These are phyloP conservation scores for Fusarium sp. DNA, from an alignment of 2,329 filamentous ascomycete genomes.

Conservation along the genomic window DNA sequence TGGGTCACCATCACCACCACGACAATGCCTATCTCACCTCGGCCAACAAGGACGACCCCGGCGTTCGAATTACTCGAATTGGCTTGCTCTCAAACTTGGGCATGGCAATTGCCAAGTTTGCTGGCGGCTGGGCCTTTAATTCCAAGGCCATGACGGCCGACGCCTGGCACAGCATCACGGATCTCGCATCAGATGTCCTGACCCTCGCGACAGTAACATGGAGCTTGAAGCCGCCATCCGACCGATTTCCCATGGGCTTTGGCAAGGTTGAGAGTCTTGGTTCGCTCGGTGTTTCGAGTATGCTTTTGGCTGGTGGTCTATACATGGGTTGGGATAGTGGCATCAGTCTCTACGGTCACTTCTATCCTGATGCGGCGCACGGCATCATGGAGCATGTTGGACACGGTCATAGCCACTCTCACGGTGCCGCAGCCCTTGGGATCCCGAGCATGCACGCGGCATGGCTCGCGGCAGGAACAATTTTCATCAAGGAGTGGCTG, in stretches of 20 bases:
- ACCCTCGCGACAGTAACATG: constrained; percentile 94
- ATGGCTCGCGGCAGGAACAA: constrained; percentile 90
- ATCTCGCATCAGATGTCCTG: constrained; percentile 92
- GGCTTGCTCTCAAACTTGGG: constrained; percentile 80
- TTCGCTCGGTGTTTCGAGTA: constrained; percentile 88
- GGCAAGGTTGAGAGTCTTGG: constrained; percentile 98
- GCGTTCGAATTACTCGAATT: constrained; percentile 68
- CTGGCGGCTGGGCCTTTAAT: constrained; percentile 93
- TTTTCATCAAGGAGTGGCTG: constrained; percentile 94
- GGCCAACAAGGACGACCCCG: constrained; percentile 75
- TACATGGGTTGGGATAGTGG: constrained; percentile 88
- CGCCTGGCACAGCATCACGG: constrained; percentile 93
- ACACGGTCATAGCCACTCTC: constrained; percentile 72
- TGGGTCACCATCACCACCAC: constrained; percentile 76
- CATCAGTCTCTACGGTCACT: constrained; percentile 71
- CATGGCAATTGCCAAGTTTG: constrained; percentile 93
- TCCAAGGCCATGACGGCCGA: constrained; percentile 93
- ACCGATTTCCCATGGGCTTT: constrained; percentile 87
- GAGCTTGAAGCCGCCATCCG: constrained; percentile 84
- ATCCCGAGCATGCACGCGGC: constrained; percentile 89
- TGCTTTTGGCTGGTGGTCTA: constrained; percentile 86
- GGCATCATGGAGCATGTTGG: constrained; percentile 66
- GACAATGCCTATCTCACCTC: constrained; percentile 96
- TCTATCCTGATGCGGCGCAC: constrained; percentile 73
- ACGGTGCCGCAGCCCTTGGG: constrained; percentile 55